Evolutionary conservation across 2,329 filamentous ascomycete genomes (phyloP), one percentile per base, ranked within the genome.

Genomic region (Sclerotinia sclerotiorum): DNA sequence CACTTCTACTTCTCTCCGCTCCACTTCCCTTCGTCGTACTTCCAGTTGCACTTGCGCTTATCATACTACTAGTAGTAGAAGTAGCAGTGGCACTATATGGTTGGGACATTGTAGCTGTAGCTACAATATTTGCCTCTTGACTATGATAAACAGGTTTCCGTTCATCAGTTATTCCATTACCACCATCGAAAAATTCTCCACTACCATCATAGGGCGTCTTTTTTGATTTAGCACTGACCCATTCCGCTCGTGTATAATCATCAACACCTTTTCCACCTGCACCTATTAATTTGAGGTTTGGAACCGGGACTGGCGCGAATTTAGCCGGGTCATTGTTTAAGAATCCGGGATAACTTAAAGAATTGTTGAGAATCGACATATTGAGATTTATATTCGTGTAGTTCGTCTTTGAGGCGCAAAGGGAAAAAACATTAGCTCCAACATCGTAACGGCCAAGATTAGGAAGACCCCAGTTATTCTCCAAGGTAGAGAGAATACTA

Each of bases 11-110:
- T 0, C 89, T 89, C 78, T 98, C 98, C 93, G 84, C 96, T 3
- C 95, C 95, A 0, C 84, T 98, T 17, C 84, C 98, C 44, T 82
- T 98, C 0, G 85, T 98, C 7, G 98, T 97, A 77, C 93, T 93
- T 0, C 83, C 97, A 0, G 77, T 83, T 1, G 80, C 85, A 46
- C 57, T 17, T 90, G 91, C 0, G 94, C 94, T 0, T 97, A 97
- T 78, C 80, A 82, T 97, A 97, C 78, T 98, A 98, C 76, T 93
- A 94, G 29, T 17, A 1, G 29, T 39, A 15, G 60, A 4, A 8
- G 35, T 65, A 11, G 51, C 52, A 19, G 57, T 60, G 93, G 83
- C 96, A 5, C 95, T 94, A 0, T 84, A 98, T 17, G 84, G 98
- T 42, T 82, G 98, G 10, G 52, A 49, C 2, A 66, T 49, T 17